phyloP scores from a whole-genome alignment of 306 rosid genomes.

The Dalbergia cochinchinensis region DNA sequence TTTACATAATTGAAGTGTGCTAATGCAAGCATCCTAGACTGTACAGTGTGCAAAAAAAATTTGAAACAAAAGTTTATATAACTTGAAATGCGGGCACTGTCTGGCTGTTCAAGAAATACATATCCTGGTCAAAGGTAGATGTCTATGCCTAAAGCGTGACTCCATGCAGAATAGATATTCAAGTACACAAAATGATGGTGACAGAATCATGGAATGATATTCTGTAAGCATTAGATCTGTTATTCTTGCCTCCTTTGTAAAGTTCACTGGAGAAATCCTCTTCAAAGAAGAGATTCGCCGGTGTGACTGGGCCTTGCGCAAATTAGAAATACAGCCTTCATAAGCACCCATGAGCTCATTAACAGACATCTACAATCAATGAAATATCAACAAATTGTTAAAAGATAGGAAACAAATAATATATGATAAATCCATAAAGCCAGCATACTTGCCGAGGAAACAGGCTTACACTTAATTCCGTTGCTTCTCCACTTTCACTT shows the following conservation, averaged over 20 bases:
- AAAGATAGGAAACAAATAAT: conserved; percentile 43
- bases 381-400: conserved; percentile 42
- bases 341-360: conserved; percentile 78
- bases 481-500: conserved; percentile 60
- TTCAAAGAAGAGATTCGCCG: conserved; percentile 75
- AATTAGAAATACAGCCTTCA: conserved; percentile 79
- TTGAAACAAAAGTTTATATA: conserved; percentile 31
- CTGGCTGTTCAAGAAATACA: conserved; percentile 22
- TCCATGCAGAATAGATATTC: conserved; percentile 33
- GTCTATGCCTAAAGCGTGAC: conserved; percentile 13
- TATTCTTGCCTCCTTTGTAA: conserved; percentile 77
- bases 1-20: conserved; percentile 7
- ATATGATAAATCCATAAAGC: conserved; percentile 29
- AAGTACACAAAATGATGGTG: conserved; percentile 9
- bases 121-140: conserved; percentile 16
- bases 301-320: conserved; percentile 68
- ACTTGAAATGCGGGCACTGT: conserved; percentile 28
- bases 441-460: conserved; percentile 31
- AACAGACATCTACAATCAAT: conserved; percentile 80
- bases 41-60: background rate
- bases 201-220: conserved; percentile 18
- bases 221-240: conserved; percentile 29
- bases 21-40: conserved; percentile 3
- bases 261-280: conserved; percentile 86
- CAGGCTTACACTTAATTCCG: conserved; percentile 65